Conservation (phyloP, 257 asterid species). For the Galeopsis tetrahit region DNA sequence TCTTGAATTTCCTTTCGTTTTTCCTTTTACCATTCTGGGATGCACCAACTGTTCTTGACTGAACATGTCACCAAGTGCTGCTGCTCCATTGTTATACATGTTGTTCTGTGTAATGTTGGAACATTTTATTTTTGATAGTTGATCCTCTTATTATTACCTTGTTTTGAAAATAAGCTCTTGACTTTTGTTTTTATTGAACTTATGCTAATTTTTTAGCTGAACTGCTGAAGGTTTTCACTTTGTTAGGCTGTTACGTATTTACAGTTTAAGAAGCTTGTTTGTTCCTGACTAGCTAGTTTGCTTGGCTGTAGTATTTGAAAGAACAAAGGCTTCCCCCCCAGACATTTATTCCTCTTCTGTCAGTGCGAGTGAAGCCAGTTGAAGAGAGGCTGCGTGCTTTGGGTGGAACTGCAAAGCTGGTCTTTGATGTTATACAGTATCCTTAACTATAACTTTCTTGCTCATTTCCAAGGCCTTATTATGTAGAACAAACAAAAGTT, state of each 20-base stretch:
- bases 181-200: constrained; percentile 15
- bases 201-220: constrained; percentile 12
- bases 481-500: background rate
- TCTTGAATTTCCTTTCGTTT: constrained; percentile 24
- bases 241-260: constrained; percentile 4
- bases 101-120: constrained; percentile 12
- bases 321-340: constrained; percentile 99
- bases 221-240: constrained; percentile 16
- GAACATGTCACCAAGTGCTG: background rate
- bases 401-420: constrained; percentile 93
- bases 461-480: background rate
- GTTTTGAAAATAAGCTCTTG: background rate
- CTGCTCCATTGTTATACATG: constrained; percentile 17
- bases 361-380: constrained; percentile 94
- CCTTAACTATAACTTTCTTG: constrained; percentile 48
- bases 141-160: background rate
- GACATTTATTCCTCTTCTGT: constrained; percentile 93
- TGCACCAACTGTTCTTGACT: constrained; percentile 17
- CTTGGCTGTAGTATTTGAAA: constrained; percentile 79
- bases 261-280: constrained; percentile 12
- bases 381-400: constrained; percentile 84
- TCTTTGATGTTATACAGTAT: constrained; percentile 94
- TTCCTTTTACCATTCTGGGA: background rate
- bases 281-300: constrained; percentile 35
- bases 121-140: constrained; percentile 17